Base-by-base conservation (phyloP, 2,329 filamentous ascomycete species). In the Cordyceps pruinosa region DNA sequence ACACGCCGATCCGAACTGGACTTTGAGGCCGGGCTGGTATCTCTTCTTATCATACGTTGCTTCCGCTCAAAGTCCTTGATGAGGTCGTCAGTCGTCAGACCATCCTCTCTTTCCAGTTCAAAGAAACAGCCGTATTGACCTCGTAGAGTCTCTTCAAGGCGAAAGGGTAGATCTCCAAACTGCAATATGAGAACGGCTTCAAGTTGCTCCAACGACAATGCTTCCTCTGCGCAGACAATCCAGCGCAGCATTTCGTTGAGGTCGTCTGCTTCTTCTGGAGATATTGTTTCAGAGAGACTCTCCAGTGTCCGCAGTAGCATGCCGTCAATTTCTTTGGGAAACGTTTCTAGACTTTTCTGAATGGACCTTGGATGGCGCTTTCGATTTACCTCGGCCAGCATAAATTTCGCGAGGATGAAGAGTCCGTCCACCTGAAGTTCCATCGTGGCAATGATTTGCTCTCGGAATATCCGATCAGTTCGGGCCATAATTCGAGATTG, bases 371-470 rank as follows among this genome's bases (percentile, higher is more conserved):
- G 73, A 44, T 77, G 76, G 3, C 71, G 68, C 57, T 78, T 73
- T 32, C 73, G 72, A 23, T 70, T 72, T 3, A 79, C 66, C 49
- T 82, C 78, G 5, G 74, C 74, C 3, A 82, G 57, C 76, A 79
- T 79, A 45, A 78, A 73, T 56, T 77, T 74, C 47, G 76, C 77
- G 46, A 77, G 69, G 21, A 79, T 75, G 60, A 79, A 79, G 19
- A 79, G 70, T 0, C 76, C 77, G 21, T 76, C 72, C 1, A 75
- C 76, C 21, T 74, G 72, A 6, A 68, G 68, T 4, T 69, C 68
- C 63, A 79, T 69, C 8, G 69, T 70, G 3, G 71, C 63, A 2
- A 75, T 67, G 4, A 79, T 70, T 32, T 72, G 68, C 15, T 69
- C 61, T 58, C 70, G 66, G 59, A 77, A 68, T 30, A 70, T 62